phyloP scores from a whole-genome alignment of 176 grass and related monocot genomes.

The Dactylis glomerata region DNA sequence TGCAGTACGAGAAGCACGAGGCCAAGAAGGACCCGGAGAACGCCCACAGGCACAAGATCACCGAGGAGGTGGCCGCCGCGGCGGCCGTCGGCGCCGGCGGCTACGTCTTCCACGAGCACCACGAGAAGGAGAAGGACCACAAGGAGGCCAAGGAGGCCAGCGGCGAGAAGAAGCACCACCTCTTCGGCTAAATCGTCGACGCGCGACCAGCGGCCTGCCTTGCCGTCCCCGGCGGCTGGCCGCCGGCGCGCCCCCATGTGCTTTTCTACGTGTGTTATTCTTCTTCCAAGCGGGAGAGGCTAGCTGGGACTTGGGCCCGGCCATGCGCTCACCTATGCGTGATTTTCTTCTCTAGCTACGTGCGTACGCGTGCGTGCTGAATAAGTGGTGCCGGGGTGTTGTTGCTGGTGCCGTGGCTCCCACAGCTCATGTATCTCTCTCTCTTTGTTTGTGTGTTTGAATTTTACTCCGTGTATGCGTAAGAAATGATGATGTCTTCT shows the following conservation, averaged over 20 bases:
- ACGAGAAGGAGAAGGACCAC: constrained; percentile 86
- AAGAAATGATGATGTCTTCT: too few species aligned
- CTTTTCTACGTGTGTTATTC: neutral
- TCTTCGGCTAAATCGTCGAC: constrained; percentile 46
- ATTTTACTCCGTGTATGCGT: neutral
- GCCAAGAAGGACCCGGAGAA: constrained; percentile 84
- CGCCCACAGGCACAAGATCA: constrained; percentile 77
- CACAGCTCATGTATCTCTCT: neutral
- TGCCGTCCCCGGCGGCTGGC: neutral
- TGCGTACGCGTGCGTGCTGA: neutral
- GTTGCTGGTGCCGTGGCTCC: neutral
- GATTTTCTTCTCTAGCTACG: neutral
- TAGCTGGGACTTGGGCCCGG: constrained; percentile 22
- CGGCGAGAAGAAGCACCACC: constrained; percentile 77
- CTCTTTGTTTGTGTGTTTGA: neutral
- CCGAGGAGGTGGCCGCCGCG: constrained; percentile 70
- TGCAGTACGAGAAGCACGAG: constrained; percentile 90
- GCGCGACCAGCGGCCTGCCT: neutral
- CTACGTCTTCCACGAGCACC: constrained; percentile 82
- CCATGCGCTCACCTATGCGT: neutral
- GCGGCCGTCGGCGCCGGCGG: constrained; percentile 65
- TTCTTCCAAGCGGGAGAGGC: neutral
- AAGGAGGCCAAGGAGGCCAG: constrained; percentile 65
- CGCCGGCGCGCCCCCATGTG: neutral
- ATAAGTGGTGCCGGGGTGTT: constrained; percentile 3